Evolutionary conservation across 2,329 filamentous ascomycete species (phyloP), one percentile per base, ranked within the genome.

Genomic region (Fusarium pseudograminearum): DNA sequence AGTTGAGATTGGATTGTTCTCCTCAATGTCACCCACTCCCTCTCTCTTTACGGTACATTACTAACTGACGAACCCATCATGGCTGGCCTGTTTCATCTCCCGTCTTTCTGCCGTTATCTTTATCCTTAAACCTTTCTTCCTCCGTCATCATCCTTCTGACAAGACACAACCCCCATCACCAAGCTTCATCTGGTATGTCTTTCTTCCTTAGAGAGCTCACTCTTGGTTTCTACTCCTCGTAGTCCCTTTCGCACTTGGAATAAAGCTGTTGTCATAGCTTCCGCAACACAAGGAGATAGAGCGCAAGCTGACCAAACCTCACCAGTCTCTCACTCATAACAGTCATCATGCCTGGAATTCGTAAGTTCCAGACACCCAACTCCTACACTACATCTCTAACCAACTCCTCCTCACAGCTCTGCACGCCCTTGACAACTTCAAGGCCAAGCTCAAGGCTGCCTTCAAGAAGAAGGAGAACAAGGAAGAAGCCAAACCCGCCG

Each of bases 401-500:
- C 40, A 46, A 38, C 7, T 9, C n/a, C 8, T 7, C 33, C 69
- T 86, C 28, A 33, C 68, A 87, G 85, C 85, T 57, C 77, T 81
- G 51, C 79, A 82, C 68, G 83, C 85, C 34, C 78, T 88, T 65
- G 83, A 84, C 75, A 87, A 87, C 79, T 71, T 88, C 71, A 86
- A 85, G 83, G 80, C 78, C 75, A 87, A 86, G 83, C 76, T 88
- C 75, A 85, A 84, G 82, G 78, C 80, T 68, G 78, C 81, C 77
- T 85, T 86, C 80, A 85, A 83, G 78, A 85, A 83, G 78, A 84
- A 81, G 79, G 55, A 64, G 42, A 74, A 79, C 46, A 77, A 82
- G 72, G 79, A 79, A 72, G 70, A 69, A 47, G 55, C 66, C 48
- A 71, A 74, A 45, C 65, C 76, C 4, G 57, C 69, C 24, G 69